These are phyloP conservation scores for Taphrina flavorubra DNA, from an alignment of 1,139 yeast species.

Conservation along the genomic window DNA sequence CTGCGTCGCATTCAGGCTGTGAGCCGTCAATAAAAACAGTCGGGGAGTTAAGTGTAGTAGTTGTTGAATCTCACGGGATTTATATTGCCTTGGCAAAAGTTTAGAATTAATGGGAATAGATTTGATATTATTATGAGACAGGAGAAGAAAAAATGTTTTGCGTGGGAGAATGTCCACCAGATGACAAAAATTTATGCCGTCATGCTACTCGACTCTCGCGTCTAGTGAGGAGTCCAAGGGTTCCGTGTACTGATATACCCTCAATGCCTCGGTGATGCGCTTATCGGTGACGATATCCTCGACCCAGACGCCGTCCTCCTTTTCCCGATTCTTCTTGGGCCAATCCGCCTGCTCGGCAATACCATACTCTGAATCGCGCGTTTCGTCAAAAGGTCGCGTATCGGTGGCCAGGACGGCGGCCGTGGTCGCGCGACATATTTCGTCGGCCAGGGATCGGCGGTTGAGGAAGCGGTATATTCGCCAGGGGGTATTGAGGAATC, in stretches of 20 bases:
- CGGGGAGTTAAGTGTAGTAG: too few species aligned
- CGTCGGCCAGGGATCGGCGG: constrained; percentile 72
- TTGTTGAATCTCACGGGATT: too few species aligned
- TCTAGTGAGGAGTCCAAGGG: neutral
- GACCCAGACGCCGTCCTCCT: constrained; percentile 52
- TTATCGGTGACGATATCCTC: constrained; percentile 43
- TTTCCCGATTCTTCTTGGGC: constrained; percentile 86
- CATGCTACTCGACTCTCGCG: neutral
- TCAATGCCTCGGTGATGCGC: constrained; percentile 29
- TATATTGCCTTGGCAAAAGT: too few species aligned
- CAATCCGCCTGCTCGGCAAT: constrained; percentile 82
- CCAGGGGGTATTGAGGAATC: constrained; percentile 76
- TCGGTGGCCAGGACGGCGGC: constrained; percentile 62
- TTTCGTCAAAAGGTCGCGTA: constrained; percentile 62
- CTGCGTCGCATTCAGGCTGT: neutral
- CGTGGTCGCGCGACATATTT: constrained; percentile 66
- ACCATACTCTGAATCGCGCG: constrained; percentile 62
- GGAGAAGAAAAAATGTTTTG: too few species aligned
- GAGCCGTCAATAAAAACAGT: neutral
- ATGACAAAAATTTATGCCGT: too few species aligned
- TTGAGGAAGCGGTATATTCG: constrained; percentile 81
- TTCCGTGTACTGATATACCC: constrained; percentile 38
- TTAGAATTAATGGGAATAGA: neutral
- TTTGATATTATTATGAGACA: neutral
- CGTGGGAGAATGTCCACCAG: too few species aligned